Percentiles rank a stretch among this genome's conserved stretches.
phyloP scores from a whole-genome alignment of 1,139 yeast genomes.

The Saccharomycopsis hybrid region DNA sequence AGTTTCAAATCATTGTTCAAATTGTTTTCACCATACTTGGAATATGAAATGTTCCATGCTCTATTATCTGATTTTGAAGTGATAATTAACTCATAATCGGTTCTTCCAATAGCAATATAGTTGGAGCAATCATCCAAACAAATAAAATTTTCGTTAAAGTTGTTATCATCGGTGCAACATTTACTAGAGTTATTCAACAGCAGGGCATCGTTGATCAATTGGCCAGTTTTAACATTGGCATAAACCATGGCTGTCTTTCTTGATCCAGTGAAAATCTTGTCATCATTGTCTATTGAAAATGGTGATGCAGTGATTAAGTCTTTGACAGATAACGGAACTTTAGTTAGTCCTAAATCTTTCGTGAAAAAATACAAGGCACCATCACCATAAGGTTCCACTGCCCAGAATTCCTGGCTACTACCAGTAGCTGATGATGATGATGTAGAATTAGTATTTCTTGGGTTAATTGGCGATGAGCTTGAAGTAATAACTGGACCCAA shows the following conservation, averaged over 20 bases:
- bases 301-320: slow-evolving; percentile 83
- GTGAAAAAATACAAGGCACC: slow-evolving; percentile 85
- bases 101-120: slow-evolving; percentile 32
- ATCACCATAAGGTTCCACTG: slow-evolving; percentile 85
- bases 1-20: slow-evolving; percentile 61
- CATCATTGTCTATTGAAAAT: slow-evolving; percentile 68
- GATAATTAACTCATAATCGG: slow-evolving; percentile 52
- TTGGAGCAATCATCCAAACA: slow-evolving; percentile 25
- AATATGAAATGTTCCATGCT: slow-evolving; percentile 81
- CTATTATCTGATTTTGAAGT: slow-evolving; percentile 60
- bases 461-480: slow-evolving; percentile 27
- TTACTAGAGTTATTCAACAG: not conserved
- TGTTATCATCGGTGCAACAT: slow-evolving; percentile 4
- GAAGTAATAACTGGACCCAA: slow-evolving; percentile 29
- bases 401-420: slow-evolving; percentile 47
- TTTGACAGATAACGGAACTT: slow-evolving; percentile 74
- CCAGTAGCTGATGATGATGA: slow-evolving; percentile 9
- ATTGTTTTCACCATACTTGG: slow-evolving; percentile 92
- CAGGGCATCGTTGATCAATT: slow-evolving; percentile 36
- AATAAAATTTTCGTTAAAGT: not conserved
- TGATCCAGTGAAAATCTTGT: slow-evolving; percentile 84
- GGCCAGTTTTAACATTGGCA: slow-evolving; percentile 71
- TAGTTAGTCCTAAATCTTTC: slow-evolving; percentile 68
- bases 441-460: slow-evolving; percentile 16
- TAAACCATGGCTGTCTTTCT: slow-evolving; percentile 72